Base-by-base conservation (phyloP, 148 eudicot species). In the Rhododendron molle region DNA sequence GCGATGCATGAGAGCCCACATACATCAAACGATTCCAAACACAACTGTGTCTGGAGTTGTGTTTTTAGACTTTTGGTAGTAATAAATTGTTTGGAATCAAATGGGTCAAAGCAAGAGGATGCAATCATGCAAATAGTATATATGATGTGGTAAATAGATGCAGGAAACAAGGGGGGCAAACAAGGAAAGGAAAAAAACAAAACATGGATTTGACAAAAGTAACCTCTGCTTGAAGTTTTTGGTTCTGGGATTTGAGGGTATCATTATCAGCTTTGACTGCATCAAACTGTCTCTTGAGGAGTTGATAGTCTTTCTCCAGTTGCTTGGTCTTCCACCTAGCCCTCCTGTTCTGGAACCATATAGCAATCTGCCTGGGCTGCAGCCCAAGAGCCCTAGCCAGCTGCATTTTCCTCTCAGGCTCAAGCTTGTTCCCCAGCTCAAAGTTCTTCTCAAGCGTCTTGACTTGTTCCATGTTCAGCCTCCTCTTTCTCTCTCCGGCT, bases 321-420 rank as follows among this genome's bases (percentile, higher is more conserved):
- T 97, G 99, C 90, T 97, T 97, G 5, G 99, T 97, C 84, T 97
- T 97, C 96, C 99, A 97, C 40, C 99, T 89, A 2, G 99, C 99
- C 86, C 99, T 91, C 54, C 99, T 89, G 49, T 97, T 97, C 82
- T 97, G 99, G 65, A 97, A 97, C 99, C 99, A 97, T 47, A 97
- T 95, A 1, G 99, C 99, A 72, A 97, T 89, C 77, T 97, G 99
- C 60, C 98, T 94, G 1, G 99, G 99, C 81, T 97, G 98, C 5
- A 97, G 91, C 1, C 98, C 98, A 86, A 97, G 98, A 43, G 96
- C 96, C 54, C 94, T 91, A 80, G 98, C 98, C 83, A 97, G 84
- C 92, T 97, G 98, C 91, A 97, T 88, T 92, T 97, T 97, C 83
- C 98, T 90, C 74, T 97, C 98, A 54, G 99, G 99, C 84, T 97